Evolutionary conservation across 495 filamentous ascomycete species (phyloP).

Genomic region (Podospora conica): DNA sequence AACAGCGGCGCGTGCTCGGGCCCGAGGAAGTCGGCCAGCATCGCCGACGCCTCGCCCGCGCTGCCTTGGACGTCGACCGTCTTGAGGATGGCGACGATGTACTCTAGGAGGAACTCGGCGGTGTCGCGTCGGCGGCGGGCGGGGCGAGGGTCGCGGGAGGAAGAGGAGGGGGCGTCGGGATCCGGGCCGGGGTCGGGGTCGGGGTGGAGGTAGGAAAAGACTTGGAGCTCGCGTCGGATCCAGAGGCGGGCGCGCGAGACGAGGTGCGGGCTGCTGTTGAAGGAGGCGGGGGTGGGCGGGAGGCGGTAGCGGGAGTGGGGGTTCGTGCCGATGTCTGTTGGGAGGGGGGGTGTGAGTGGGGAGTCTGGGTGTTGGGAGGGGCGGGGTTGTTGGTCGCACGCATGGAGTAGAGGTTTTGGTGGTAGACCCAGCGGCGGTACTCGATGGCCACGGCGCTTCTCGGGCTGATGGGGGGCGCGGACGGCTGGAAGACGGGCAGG

Average conservation of each 20-base stretch:
- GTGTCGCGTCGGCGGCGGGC: conserved; percentile 56
- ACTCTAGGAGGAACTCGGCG: conserved; percentile 85
- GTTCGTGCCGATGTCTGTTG: conserved; percentile 62
- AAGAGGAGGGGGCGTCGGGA: too few species aligned
- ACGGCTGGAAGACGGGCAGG: too few species aligned
- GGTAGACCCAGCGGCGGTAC: conserved; percentile 69
- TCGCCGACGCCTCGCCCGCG: conserved; percentile 77
- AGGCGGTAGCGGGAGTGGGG: conserved; percentile 68
- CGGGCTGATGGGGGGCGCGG: conserved; percentile 17
- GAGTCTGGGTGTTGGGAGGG: neutral
- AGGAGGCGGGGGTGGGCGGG: conserved; percentile 61
- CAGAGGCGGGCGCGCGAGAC: conserved; percentile 79
- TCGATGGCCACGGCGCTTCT: conserved; percentile 58
- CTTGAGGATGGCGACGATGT: conserved; percentile 81
- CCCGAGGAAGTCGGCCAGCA: conserved; percentile 82
- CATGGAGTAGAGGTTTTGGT: conserved; percentile 67
- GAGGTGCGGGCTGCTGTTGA: conserved; percentile 58
- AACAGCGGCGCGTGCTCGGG: conserved; percentile 72
- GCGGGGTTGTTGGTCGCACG: conserved; percentile 39
- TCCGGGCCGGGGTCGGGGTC: neutral
- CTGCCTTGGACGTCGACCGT: conserved; percentile 85
- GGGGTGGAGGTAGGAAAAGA: conserved; percentile 72
- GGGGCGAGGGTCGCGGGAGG: conserved; percentile 19
- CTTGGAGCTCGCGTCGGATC: conserved; percentile 80
- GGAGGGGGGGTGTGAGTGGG: neutral